Base-by-base conservation (phyloP, 2,329 filamentous ascomycete genomes). In the Stagonosporopsis cucurbitacearum region DNA sequence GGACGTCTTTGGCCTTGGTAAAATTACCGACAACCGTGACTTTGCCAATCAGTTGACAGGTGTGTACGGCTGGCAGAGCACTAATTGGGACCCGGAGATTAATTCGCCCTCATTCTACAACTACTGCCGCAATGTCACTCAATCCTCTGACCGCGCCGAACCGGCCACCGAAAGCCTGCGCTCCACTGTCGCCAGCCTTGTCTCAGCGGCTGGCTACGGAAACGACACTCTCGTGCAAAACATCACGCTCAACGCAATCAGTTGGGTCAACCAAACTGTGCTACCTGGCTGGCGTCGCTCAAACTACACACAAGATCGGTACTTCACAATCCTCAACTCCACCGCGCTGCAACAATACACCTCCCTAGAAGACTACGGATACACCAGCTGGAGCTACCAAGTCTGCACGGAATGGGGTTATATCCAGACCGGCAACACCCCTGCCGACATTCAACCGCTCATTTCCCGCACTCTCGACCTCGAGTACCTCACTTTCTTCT, bases 341-440 rank as follows among this genome's bases (percentile, higher is more conserved):
- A 78, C 78, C 0, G 57, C 59, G 9, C 39, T 64, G 6, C 63
- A 69, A 33, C 45, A 50, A 7, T 55, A 62, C 41, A 67, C 63
- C 0, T 33, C 58, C 1, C 54, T 67, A 15, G 36, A 54, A n/a
- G 60, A 66, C 50, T 69, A 67, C 40, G 45, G 47, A 19, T 23
- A 43, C 9, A 57, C 80, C 23, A 72, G 73, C 50, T 88, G 86
- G 86, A 73, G 77, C 17, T 88, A 86, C 64, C 85, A 86, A 66
- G 81, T 82, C 52, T 69, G 68, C 59, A 66, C 60, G 39, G 69
- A 71, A 81, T 95, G 90, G 90, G 91, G 91, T 9, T 95, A 86
- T 75, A 85, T 93, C 45, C 84, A 88, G 62, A 91, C 89, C 0
- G 91, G 91, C 43, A 87, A 85, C 23, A 86, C 87, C 0, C 91